Evolutionary conservation across 2,329 filamentous ascomycete species (phyloP), one percentile per base, ranked within the genome.

Genomic region (Neonectria coccinea): DNA sequence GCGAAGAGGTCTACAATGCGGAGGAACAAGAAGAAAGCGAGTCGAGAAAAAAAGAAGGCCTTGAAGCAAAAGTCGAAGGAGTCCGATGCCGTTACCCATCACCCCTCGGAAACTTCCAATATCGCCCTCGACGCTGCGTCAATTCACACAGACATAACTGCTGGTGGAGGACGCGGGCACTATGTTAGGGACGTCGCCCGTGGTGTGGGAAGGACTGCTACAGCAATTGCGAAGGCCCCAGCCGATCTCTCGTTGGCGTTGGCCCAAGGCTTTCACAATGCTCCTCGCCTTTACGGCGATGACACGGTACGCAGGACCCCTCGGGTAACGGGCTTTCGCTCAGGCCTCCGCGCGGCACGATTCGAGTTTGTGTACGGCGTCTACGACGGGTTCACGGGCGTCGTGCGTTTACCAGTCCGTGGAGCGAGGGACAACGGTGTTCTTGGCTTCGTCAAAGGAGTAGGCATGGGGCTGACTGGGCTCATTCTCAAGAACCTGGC

Each of bases 181-280:
- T 84, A 84, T 57, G 76, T 83, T 9, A 78, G 81, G 5, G 82
- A 89, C 33, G 78, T 89, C n/a, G 80, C 82, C 3, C 80, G 80
- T 59, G 87, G 85, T 1, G 77, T 88, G 18, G 79, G 79, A 25
- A 83, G 84, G 67, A 83, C 86, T 0, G 83, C 83, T 0, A 74
- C 79, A 2, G 85, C 87, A 4, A 77, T 90, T 4, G 82, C 81
- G 7, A 82, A 80, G 65, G 85, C 87, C 0, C 90, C 90, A 0
- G 85, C 90, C 67, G 85, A 90, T 69, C 75, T 91, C 2, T 83
- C 85, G 0, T 78, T 91, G 44, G 87, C 88, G 0, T 74, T 92
- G 2, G 88, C 88, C 1, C 89, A 91, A 73, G 90, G 89, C 1
- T 91, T 92, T 67, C 89, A 92, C 74, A 92, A 92, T 67, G 89